Evolutionary conservation across 2,329 filamentous ascomycete species (phyloP).

Genomic region (Cladosporium austrohemisphaericum): DNA sequence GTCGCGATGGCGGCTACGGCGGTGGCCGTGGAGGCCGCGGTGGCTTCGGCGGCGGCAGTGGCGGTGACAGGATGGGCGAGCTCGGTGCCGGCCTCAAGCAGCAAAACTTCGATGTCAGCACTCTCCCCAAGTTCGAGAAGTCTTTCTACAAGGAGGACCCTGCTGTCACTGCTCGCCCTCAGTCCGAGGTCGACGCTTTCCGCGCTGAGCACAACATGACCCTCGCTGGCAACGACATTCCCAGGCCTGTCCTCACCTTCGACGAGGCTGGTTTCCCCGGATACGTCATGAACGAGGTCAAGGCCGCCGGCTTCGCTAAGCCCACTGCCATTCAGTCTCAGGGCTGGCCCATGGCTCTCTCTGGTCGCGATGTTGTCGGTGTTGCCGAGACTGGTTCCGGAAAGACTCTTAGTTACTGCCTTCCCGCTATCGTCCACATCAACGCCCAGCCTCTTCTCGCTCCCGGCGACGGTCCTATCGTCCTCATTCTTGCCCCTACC

Average conservation of each 20-base stretch:
- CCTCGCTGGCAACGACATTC: conserved; percentile 73
- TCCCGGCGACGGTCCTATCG: conserved; percentile 92
- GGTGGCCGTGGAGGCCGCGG: conserved; percentile 28
- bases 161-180: conserved; percentile 68
- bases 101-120: conserved; percentile 77
- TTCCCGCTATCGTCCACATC: conserved; percentile 98
- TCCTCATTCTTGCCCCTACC: conserved; percentile 90
- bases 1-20: conserved; percentile 24
- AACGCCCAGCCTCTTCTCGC: conserved; percentile 96
- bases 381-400: conserved; percentile 98
- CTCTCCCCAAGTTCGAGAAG: conserved; percentile 96
- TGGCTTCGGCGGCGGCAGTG: conserved; percentile 55
- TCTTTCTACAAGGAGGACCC: conserved; percentile 97
- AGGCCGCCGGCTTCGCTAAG: conserved; percentile 90
- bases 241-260: conserved; percentile 93
- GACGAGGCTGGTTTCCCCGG: conserved; percentile 95
- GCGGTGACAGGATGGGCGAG: conserved; percentile 90
- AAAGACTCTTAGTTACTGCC: conserved; percentile 97
- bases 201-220: conserved; percentile 81
- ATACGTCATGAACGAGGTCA: conserved; percentile 98
- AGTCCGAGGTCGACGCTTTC: conserved; percentile 81
- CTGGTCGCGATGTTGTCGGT: conserved; percentile 96
- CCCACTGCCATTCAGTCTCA: conserved; percentile 97
- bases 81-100: conserved; percentile 84
- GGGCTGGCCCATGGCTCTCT: conserved; percentile 98